phyloP scores from a whole-genome alignment of 257 asterid genomes.

The Knoxia roxburghii region DNA sequence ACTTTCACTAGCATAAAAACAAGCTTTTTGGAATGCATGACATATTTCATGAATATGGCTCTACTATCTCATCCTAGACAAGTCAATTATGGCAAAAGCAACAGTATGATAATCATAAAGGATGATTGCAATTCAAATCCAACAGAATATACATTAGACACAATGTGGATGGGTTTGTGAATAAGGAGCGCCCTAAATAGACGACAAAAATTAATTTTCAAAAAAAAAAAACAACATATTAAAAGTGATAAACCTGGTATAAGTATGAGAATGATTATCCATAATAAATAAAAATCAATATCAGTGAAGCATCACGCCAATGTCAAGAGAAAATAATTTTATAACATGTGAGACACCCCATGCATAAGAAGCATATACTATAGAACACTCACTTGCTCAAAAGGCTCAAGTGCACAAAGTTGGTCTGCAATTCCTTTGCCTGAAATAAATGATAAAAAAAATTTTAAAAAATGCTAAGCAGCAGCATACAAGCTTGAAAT shows the following conservation, averaged over 20 bases:
- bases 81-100: background rate
- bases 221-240: background rate
- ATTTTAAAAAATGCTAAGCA: too few relatives aligned
- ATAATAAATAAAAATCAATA: background rate
- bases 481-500: background rate
- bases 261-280: background rate
- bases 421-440: constrained; percentile 88
- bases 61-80: too few relatives aligned
- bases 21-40: background rate
- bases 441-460: constrained; percentile 20
- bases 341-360: background rate
- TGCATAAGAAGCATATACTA: constrained; percentile 6
- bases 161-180: background rate
- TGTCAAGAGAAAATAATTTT: background rate
- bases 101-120: background rate
- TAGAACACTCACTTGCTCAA: constrained; percentile 73
- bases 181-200: background rate
- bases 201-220: background rate
- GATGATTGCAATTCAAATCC: background rate
- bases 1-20: background rate
- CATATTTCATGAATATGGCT: too few relatives aligned
- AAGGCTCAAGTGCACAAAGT: constrained; percentile 65
- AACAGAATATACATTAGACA: background rate
- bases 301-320: background rate
- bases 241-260: background rate